These are phyloP conservation scores for Ochetophila trinervis DNA, from an alignment of 306 rosid genomes.

Conservation along the genomic window DNA sequence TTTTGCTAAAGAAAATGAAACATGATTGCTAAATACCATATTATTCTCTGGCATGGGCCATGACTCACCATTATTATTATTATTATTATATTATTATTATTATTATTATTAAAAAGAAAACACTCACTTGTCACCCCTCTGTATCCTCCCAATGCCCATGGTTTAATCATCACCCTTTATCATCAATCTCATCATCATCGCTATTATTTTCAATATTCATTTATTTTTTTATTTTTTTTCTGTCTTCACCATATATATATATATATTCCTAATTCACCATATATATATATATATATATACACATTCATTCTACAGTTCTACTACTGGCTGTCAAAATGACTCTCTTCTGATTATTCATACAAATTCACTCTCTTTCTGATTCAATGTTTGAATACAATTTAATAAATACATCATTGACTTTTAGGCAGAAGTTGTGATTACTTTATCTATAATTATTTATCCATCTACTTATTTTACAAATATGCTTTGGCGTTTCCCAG, in stretches of 20 bases:
- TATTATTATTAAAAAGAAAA: constrained; percentile 41
- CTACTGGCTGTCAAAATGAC: neutral
- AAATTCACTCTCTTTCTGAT: neutral
- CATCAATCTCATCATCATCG: constrained; percentile 6
- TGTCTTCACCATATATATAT: neutral
- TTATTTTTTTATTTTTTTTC: neutral
- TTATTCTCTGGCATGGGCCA: constrained; percentile 63
- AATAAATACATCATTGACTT: constrained; percentile 21
- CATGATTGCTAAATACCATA: constrained; percentile 60
- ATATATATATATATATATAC: neutral
- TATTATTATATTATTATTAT: constrained; percentile 42
- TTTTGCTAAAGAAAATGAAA: constrained; percentile 20
- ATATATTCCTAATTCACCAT: constrained; percentile 5
- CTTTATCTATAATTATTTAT: neutral
- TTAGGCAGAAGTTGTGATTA: constrained; percentile 1
- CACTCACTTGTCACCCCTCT: constrained; percentile 67
- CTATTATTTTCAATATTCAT: neutral
- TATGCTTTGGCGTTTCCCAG: neutral
- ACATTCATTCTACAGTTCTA: neutral
- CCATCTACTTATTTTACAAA: neutral
- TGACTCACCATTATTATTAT: constrained; percentile 42
- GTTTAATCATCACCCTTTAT: constrained; percentile 18
- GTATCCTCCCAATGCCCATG: constrained; percentile 32
- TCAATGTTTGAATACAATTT: neutral
- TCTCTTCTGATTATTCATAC: too few relatives aligned